Conservation (phyloP, 768 basidiomycete genomes). For the Phallus indusiatus region DNA sequence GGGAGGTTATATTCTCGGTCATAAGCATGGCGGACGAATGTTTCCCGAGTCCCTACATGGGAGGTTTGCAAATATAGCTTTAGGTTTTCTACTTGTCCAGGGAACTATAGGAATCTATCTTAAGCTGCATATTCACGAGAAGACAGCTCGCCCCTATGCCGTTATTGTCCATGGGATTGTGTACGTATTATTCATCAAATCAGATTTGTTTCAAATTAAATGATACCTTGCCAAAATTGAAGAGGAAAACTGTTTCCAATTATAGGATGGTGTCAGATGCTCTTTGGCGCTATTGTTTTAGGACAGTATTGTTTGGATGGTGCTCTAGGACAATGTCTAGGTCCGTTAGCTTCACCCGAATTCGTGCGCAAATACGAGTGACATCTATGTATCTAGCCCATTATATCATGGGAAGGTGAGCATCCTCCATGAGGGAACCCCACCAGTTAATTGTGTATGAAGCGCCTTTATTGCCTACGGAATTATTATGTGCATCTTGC, state of each 20-base stretch:
- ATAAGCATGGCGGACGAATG: constrained; percentile 71
- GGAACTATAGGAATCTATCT: constrained; percentile 75
- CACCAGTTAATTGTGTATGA: constrained; percentile 18
- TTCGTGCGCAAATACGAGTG: not conserved
- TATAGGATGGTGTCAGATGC: constrained; percentile 81
- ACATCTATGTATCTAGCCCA: constrained; percentile 2
- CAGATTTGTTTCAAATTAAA: not conserved
- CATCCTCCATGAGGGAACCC: constrained; percentile 26
- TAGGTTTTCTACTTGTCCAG: constrained; percentile 59
- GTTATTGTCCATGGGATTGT: constrained; percentile 67
- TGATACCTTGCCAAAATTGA: not conserved
- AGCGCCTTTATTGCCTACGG: constrained; percentile 87
- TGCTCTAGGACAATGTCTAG: constrained; percentile 75
- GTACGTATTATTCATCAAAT: not conserved
- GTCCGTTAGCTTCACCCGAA: constrained; percentile 17
- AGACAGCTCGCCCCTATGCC: constrained; percentile 58
- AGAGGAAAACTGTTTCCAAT: constrained; percentile 72
- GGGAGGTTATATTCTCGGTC: constrained; percentile 74
- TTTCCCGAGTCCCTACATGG: constrained; percentile 74
- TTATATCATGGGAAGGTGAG: constrained; percentile 11
- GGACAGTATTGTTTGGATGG: constrained; percentile 75
- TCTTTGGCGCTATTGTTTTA: constrained; percentile 73
- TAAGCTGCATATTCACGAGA: constrained; percentile 84
- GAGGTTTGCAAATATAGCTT: constrained; percentile 51
- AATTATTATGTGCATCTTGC: constrained; percentile 66